A percentile compares a stretch with the other conserved stretches of the same genome.
These are phyloP conservation scores for Verticillium dahliae DNA, from an alignment of 2,329 filamentous ascomycete species.

Conservation along the genomic window DNA sequence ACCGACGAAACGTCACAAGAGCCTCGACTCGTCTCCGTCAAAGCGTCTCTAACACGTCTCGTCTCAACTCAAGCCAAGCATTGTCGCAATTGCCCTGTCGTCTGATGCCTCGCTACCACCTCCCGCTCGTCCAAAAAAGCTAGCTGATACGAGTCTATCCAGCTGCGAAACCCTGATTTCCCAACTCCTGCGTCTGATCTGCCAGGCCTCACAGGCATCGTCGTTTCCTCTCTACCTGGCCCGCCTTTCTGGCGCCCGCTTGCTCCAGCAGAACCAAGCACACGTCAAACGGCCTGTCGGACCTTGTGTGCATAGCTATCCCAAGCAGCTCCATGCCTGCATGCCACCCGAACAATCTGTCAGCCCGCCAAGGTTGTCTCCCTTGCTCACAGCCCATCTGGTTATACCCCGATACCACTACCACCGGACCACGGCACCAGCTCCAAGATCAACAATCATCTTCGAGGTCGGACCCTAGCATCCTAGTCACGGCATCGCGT, in stretches of 20 bases:
- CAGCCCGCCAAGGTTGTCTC: neutral
- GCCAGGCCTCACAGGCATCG: constrained; percentile 8
- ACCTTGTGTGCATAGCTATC: constrained; percentile 13
- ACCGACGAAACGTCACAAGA: constrained; percentile 28
- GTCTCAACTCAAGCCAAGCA: constrained; percentile 32
- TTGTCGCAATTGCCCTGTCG: constrained; percentile 18
- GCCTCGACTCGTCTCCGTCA: constrained; percentile 24
- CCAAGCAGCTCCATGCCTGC: constrained; percentile 29
- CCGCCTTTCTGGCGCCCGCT: constrained; percentile 5
- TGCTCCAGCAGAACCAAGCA: neutral
- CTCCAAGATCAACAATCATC: neutral
- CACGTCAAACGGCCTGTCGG: constrained; percentile 9
- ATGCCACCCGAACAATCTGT: constrained; percentile 25
- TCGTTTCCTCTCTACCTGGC: constrained; percentile 9
- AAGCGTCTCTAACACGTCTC: constrained; percentile 36
- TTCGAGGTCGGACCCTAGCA: neutral
- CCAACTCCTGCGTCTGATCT: constrained; percentile 37
- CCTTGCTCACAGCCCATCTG: neutral
- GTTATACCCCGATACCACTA: neutral
- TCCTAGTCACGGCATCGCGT: constrained; percentile 8
- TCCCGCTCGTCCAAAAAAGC: constrained; percentile 10
- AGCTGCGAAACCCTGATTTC: constrained; percentile 32
- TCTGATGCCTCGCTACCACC: constrained; percentile 16
- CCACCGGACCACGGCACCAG: neutral
- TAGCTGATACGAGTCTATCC: constrained; percentile 14